Evolutionary conservation across 768 basidiomycete genomes (phyloP).

Genomic region (Rubroboletus satanas): DNA sequence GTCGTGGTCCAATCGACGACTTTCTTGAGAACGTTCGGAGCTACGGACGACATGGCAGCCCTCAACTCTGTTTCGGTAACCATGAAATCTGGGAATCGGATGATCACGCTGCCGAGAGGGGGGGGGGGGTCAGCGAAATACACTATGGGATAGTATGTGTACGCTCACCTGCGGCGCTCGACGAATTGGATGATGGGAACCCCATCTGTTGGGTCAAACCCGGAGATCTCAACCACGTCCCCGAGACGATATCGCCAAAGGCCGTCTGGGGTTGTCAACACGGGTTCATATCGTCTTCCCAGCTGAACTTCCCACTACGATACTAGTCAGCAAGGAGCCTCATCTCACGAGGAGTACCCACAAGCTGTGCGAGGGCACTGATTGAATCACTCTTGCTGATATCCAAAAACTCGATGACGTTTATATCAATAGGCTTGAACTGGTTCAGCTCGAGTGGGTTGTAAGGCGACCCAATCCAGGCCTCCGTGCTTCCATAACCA

Average conservation of each 20-base stretch:
- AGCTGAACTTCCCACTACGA: conserved; percentile 16
- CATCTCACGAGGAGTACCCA: not conserved
- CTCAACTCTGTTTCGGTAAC: conserved; percentile 12
- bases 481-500: conserved; percentile 7
- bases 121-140: not conserved
- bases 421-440: not conserved
- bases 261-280: conserved; percentile 17
- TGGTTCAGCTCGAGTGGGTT: conserved; percentile 4
- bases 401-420: conserved; percentile 16
- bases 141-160: not conserved
- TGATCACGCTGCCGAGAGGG: not conserved
- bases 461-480: conserved; percentile 5
- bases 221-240: conserved; percentile 19
- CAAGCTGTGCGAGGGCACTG: not conserved
- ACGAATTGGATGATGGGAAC: conserved; percentile 17
- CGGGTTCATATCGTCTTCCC: conserved; percentile 16
- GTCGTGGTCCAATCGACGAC: no score
- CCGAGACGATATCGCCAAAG: conserved; percentile 24
- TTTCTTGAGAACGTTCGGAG: not conserved
- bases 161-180: conserved; percentile 11
- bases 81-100: conserved; percentile 12
- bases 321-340: not conserved
- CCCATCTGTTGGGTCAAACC: conserved; percentile 19
- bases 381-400: not conserved
- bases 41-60: not conserved